Conservation (phyloP, 2,329 filamentous ascomycete genomes). For the Calonectria hongkongensis region DNA sequence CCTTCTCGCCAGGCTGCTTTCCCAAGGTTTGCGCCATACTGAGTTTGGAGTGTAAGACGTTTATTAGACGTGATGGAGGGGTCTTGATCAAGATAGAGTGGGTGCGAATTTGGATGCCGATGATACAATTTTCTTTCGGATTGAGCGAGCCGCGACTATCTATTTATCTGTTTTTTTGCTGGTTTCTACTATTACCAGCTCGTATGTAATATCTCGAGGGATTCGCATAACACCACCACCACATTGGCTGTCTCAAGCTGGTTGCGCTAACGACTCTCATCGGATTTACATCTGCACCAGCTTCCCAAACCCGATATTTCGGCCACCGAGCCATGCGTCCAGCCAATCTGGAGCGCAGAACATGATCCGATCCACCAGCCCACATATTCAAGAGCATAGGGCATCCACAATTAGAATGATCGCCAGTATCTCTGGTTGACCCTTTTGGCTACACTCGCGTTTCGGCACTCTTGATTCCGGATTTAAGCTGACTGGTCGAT, state of each 20-base stretch:
- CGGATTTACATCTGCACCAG: constrained; percentile 25
- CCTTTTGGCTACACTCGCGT: background rate
- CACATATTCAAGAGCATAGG: background rate
- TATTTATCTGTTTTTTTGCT: constrained; percentile 22
- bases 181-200: background rate
- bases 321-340: constrained; percentile 11
- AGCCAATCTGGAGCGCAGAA: constrained; percentile 9
- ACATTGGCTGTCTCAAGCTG: background rate
- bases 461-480: background rate
- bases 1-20: constrained; percentile 69
- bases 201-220: background rate
- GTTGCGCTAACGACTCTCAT: background rate
- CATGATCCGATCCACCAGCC: constrained; percentile 8
- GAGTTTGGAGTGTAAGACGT: constrained; percentile 2
- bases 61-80: background rate
- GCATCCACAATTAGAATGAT: too few species aligned
- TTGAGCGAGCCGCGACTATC: background rate
- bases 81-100: background rate
- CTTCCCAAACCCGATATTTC: constrained; percentile 10
- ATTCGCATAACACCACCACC: background rate
- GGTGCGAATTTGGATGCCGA: constrained; percentile 14
- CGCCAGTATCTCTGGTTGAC: background rate
- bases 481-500: constrained; percentile 7
- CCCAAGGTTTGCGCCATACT: constrained; percentile 59
- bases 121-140: background rate